Percentiles rank a stretch among this genome's conserved stretches.
Evolutionary conservation across 495 filamentous ascomycete genomes (phyloP).

Genomic region (Annulohypoxylon stygium): DNA sequence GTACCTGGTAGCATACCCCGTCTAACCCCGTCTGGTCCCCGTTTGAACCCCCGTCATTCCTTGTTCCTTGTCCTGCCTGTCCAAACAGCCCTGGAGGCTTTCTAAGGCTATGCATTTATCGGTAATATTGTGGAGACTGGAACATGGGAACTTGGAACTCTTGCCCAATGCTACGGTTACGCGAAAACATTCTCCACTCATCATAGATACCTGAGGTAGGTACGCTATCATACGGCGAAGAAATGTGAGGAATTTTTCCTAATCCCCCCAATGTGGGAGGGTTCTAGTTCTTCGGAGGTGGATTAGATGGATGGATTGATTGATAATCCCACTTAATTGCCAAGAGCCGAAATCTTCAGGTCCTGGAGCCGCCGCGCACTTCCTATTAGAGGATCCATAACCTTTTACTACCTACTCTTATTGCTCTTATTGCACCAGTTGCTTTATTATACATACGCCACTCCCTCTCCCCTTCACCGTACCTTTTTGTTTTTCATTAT

Average conservation of each 20-base stretch:
- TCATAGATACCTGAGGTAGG: neutral
- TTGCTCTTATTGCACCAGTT: neutral
- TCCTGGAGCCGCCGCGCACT: constrained; percentile 8
- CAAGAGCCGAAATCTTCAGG: constrained; percentile 2
- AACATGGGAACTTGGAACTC: constrained; percentile 2
- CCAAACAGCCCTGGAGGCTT: neutral
- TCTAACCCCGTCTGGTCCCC: constrained; percentile 2
- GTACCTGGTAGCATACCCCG: constrained; percentile 7
- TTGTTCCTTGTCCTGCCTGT: neutral
- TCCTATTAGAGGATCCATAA: constrained; percentile 24
- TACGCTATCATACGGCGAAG: neutral
- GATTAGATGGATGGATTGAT: constrained; percentile 22
- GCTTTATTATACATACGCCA: neutral
- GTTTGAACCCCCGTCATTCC: neutral
- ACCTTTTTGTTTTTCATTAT: constrained; percentile 8
- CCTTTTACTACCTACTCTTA: constrained; percentile 14
- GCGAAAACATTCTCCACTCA: constrained; percentile 24
- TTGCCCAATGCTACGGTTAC: constrained; percentile 33
- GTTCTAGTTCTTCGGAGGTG: neutral
- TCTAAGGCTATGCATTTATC: constrained; percentile 18
- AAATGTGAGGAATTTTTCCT: constrained; percentile 15
- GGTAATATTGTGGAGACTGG: constrained; percentile 13
- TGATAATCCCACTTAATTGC: constrained; percentile 29
- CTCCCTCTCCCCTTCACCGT: constrained; percentile 5
- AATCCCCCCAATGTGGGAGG: constrained; percentile 4